Conservation (phyloP, 441 rosid species). For the Pelargonium cotyledonis region DNA sequence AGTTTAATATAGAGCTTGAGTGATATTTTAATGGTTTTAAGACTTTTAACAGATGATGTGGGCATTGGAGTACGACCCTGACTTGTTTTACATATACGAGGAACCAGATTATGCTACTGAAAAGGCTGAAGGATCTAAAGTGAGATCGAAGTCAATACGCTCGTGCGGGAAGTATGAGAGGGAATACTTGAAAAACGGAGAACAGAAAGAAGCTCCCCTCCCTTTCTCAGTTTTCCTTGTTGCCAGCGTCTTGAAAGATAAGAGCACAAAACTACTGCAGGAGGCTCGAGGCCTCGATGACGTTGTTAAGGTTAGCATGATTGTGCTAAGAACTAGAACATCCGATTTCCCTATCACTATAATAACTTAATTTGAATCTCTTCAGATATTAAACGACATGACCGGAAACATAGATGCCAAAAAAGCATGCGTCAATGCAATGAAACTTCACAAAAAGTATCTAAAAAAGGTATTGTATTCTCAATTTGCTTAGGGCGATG, state of each 20-base stretch:
- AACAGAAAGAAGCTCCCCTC: conserved; percentile 54
- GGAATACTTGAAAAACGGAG: conserved; percentile 65
- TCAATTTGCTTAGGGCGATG: background rate
- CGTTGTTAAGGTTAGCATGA: conserved; percentile 62
- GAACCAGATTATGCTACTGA: conserved; percentile 37
- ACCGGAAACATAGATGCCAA: conserved; percentile 88
- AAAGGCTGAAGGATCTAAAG: conserved; percentile 48
- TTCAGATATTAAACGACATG: conserved; percentile 79
- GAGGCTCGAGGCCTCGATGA: conserved; percentile 98
- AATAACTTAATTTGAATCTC: no score
- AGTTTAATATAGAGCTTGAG: background rate
- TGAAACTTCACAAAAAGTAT: conserved; percentile 95
- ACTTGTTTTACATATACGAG: conserved; percentile 55
- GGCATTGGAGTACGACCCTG: conserved; percentile 95
- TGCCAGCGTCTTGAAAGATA: conserved; percentile 90
- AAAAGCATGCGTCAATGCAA: conserved; percentile 77
- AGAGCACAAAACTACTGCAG: conserved; percentile 60
- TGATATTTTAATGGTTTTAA: conserved; percentile 5
- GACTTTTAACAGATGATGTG: conserved; percentile 83
- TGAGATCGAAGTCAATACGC: conserved; percentile 49
- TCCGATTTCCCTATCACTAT: no score
- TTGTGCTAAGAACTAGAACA: no score
- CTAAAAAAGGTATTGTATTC: conserved; percentile 51
- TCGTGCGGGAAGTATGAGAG: conserved; percentile 87
- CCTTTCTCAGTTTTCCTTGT: conserved; percentile 92